phyloP scores from a whole-genome alignment of 495 filamentous ascomycete genomes.

The Hypoxylon rickii region DNA sequence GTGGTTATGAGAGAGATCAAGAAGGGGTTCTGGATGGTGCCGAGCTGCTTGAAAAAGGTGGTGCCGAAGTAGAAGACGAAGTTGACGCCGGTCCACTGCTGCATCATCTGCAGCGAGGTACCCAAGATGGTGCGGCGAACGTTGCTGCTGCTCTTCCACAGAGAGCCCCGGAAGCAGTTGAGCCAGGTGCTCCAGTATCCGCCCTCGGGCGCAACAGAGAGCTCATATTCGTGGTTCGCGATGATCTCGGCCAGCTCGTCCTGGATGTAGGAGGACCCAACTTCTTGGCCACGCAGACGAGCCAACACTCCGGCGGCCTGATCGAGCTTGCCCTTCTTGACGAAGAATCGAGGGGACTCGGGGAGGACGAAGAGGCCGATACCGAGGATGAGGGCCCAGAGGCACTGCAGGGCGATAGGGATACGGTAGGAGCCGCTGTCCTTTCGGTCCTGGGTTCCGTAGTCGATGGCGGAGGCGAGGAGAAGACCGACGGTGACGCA shows the following conservation, averaged over 20 bases:
- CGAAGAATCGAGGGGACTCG: conserved; percentile 81
- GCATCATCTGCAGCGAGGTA: conserved; percentile 74
- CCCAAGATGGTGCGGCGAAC: conserved; percentile 78
- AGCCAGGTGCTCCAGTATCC: conserved; percentile 70
- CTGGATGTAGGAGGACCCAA: conserved; percentile 66
- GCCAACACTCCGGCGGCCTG: conserved; percentile 64
- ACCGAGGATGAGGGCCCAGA: conserved; percentile 70
- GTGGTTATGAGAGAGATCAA: conserved; percentile 74
- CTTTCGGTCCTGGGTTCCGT: conserved; percentile 63
- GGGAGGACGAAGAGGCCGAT: conserved; percentile 65
- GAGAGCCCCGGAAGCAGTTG: conserved; percentile 65
- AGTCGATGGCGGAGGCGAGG: conserved; percentile 72
- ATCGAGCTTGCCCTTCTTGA: conserved; percentile 72
- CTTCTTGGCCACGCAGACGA: conserved; percentile 68
- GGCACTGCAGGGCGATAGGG: conserved; percentile 70
- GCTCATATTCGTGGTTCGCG: conserved; percentile 81
- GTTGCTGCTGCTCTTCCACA: conserved; percentile 61
- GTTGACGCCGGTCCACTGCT: conserved; percentile 59
- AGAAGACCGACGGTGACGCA: conserved; percentile 75
- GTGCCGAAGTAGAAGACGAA: conserved; percentile 70
- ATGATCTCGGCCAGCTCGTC: conserved; percentile 79
- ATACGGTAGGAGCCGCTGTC: conserved; percentile 74
- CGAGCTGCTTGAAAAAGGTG: conserved; percentile 65
- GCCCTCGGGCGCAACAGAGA: conserved; percentile 62
- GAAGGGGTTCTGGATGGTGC: conserved; percentile 65